Evolutionary conservation across 2,329 filamentous ascomycete species (phyloP).

Genomic region (Aspergillaceae sp.): DNA sequence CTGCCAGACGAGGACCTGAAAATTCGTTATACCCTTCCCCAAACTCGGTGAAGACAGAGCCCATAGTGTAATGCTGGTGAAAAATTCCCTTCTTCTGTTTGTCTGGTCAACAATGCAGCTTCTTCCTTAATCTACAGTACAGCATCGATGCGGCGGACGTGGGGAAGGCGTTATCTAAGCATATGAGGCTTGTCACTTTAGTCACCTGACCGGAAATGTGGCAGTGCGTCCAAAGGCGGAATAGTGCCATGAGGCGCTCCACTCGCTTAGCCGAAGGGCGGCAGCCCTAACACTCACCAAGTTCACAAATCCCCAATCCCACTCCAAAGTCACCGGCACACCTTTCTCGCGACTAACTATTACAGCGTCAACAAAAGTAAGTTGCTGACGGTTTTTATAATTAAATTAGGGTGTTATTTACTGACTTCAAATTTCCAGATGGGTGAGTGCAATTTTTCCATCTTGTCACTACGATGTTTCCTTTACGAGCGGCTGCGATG

Average conservation of each 20-base stretch:
- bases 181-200: background rate
- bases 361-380: slow-evolving; percentile 48
- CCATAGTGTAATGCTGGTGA: slow-evolving; percentile 46
- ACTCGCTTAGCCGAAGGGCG: slow-evolving; percentile 38
- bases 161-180: slow-evolving; percentile 4
- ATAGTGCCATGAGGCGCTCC: slow-evolving; percentile 13
- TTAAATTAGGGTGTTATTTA: slow-evolving; percentile 11
- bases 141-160: slow-evolving; percentile 1
- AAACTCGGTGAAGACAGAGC: slow-evolving; percentile 65
- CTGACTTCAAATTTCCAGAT: slow-evolving; percentile 42
- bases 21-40: slow-evolving; percentile 54
- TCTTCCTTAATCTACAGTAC: background rate
- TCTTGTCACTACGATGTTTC: slow-evolving; percentile 17
- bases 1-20: slow-evolving; percentile 65
- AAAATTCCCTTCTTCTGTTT: background rate
- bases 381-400: slow-evolving; percentile 9
- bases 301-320: slow-evolving; percentile 36
- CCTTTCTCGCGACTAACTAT: slow-evolving; percentile 34
- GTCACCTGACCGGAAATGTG: slow-evolving; percentile 2
- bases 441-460: slow-evolving; percentile 46
- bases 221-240: slow-evolving; percentile 6
- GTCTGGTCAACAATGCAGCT: background rate
- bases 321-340: slow-evolving; percentile 31
- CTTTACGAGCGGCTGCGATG: slow-evolving; percentile 22
- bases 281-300: slow-evolving; percentile 37